Evolutionary conservation across 2,329 filamentous ascomycete genomes (phyloP).

Genomic region (Cordyceps cicadae): DNA sequence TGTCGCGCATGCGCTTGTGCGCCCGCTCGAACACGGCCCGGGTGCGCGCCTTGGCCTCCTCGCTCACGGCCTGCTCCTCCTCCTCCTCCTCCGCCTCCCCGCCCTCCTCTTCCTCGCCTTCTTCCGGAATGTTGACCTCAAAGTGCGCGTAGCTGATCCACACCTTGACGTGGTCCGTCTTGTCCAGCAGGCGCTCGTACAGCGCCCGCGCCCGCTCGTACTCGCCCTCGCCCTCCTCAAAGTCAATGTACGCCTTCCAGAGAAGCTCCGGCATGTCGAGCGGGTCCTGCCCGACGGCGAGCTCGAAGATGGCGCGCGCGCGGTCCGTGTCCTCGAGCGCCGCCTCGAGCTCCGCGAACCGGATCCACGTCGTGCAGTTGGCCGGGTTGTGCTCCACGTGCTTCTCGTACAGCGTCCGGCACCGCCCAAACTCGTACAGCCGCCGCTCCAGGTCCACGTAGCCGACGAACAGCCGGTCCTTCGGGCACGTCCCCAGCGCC

Average conservation of each 20-base stretch:
- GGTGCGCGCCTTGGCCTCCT: conserved; percentile 74
- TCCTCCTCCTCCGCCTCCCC: conserved; percentile 50
- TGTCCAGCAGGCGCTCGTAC: conserved; percentile 84
- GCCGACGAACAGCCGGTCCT: conserved; percentile 88
- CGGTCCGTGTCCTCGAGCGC: conserved; percentile 85
- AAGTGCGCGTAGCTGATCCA: conserved; percentile 99
- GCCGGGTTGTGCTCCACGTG: conserved; percentile 85
- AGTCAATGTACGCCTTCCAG: conserved; percentile 98
- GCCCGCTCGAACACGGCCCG: conserved; percentile 79
- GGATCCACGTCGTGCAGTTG: conserved; percentile 92
- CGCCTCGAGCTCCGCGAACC: conserved; percentile 87
- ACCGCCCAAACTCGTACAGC: conserved; percentile 87
- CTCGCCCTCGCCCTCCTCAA: conserved; percentile 91
- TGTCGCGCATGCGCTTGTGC: conserved; percentile 78
- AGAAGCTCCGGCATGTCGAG: conserved; percentile 96
- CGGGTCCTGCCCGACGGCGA: conserved; percentile 71
- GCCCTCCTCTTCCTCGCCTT: conserved; percentile 50
- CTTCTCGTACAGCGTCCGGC: conserved; percentile 86
- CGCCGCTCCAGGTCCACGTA: conserved; percentile 91
- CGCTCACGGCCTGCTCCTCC: conserved; percentile 62
- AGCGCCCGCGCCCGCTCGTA: conserved; percentile 73
- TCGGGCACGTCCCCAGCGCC: conserved; percentile 89
- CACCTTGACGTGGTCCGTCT: conserved; percentile 98
- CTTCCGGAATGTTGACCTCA: conserved; percentile 86
- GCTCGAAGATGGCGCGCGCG: conserved; percentile 82